Evolutionary conservation across 148 eudicot genomes (phyloP).

Genomic region (Camellia japonica): DNA sequence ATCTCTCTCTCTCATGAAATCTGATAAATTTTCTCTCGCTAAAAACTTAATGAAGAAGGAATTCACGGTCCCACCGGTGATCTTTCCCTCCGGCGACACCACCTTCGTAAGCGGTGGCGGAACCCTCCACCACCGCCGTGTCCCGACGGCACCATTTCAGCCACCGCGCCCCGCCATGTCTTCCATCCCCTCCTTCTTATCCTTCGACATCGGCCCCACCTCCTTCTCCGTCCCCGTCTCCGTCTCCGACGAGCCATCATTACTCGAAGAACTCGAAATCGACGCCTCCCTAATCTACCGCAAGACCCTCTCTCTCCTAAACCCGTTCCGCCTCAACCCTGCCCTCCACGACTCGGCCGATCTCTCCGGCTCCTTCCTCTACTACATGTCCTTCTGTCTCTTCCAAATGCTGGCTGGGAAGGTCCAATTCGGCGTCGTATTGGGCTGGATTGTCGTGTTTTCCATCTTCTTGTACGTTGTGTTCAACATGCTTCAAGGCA

Average conservation of each 20-base stretch:
- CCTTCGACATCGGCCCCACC: slow-evolving; percentile 52
- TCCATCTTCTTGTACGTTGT: slow-evolving; percentile 55
- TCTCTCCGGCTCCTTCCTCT: slow-evolving; percentile 60
- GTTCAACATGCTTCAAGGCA: slow-evolving; percentile 65
- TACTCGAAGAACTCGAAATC: slow-evolving; percentile 61
- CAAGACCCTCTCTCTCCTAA: slow-evolving; percentile 50
- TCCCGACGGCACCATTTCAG: slow-evolving; percentile 39
- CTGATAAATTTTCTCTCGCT: not conserved
- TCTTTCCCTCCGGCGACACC: slow-evolving; percentile 49
- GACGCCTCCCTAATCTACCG: slow-evolving; percentile 41
- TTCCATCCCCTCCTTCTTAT: slow-evolving; percentile 52
- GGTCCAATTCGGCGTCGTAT: slow-evolving; percentile 61
- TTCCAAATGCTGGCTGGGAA: slow-evolving; percentile 69
- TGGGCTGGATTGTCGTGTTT: slow-evolving; percentile 66
- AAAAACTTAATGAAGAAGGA: slow-evolving; percentile 31
- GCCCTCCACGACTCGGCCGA: slow-evolving; percentile 55
- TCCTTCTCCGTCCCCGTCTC: slow-evolving; percentile 35
- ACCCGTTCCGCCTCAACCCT: slow-evolving; percentile 42
- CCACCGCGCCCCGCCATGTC: slow-evolving; percentile 40
- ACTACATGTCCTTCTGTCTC: slow-evolving; percentile 49
- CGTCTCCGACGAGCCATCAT: slow-evolving; percentile 54
- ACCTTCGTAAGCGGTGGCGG: not conserved
- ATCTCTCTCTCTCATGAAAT: not conserved
- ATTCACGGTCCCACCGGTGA: slow-evolving; percentile 61
- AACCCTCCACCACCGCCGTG: slow-evolving; percentile 37